These are phyloP conservation scores for Lyophyllum atratum DNA, from an alignment of 768 basidiomycete species.

Conservation along the genomic window DNA sequence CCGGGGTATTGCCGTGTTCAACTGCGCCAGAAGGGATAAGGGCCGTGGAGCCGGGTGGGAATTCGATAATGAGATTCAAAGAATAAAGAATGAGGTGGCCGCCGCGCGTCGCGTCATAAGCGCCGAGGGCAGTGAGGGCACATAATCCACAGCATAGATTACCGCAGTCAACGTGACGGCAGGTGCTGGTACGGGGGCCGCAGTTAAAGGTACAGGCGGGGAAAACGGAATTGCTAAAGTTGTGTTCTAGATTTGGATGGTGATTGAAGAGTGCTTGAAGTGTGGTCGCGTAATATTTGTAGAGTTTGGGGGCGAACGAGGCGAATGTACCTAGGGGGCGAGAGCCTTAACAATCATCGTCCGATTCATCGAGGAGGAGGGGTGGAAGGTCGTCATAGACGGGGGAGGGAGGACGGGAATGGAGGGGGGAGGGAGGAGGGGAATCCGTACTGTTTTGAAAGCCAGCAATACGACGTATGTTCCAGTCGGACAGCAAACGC, in stretches of 20 bases:
- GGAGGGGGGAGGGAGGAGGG: no score
- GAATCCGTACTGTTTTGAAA: no score
- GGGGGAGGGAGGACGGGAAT: no score
- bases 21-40: constrained; percentile 20
- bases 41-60: constrained; percentile 14
- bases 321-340: constrained; percentile 2
- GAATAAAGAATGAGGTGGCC: constrained; percentile 23
- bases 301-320: constrained; percentile 8
- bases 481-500: no score
- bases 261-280: neutral
- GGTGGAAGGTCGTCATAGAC: no score
- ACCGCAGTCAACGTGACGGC: constrained; percentile 9
- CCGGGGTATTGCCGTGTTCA: constrained; percentile 14
- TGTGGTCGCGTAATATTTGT: neutral
- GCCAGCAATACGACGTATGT: no score
- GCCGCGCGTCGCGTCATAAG: constrained; percentile 8
- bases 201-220: constrained; percentile 16
- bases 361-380: no score
- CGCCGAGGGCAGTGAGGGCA: constrained; percentile 15
- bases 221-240: constrained; percentile 12
- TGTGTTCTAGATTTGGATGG: constrained; percentile 7
- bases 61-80: constrained; percentile 11
- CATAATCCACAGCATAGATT: constrained; percentile 13
- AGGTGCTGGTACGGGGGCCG: constrained; percentile 8
- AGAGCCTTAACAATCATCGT: no score